These are phyloP conservation scores for Colletotrichum theobromicola DNA, from an alignment of 2,329 filamentous ascomycete genomes.

Conservation along the genomic window DNA sequence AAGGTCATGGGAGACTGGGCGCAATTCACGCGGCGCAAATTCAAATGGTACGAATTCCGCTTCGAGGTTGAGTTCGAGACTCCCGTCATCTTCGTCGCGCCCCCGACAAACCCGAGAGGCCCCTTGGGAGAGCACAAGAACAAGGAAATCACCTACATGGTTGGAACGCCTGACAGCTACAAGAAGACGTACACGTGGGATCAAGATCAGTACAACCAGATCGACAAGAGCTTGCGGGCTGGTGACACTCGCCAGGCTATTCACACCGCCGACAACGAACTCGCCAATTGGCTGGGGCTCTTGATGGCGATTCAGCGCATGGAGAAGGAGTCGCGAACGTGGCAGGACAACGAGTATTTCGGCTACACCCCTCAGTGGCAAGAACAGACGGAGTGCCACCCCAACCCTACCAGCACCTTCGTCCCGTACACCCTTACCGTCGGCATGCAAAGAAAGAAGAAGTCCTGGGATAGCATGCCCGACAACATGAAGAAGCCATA, in stretches of 20 bases:
- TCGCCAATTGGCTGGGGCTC: slow-evolving; percentile 5
- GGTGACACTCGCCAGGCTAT: slow-evolving; percentile 9
- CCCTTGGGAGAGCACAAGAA: background rate
- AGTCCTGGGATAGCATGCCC: slow-evolving; percentile 18
- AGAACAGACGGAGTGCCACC: background rate
- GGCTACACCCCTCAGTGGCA: background rate
- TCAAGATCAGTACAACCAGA: background rate
- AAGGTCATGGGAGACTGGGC: slow-evolving; percentile 17
- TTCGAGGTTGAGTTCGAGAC: slow-evolving; percentile 18
- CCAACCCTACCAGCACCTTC: background rate
- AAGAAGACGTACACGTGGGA: slow-evolving; percentile 5
- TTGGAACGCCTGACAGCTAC: slow-evolving; percentile 8
- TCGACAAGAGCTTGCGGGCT: background rate
- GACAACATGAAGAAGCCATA: slow-evolving; percentile 32
- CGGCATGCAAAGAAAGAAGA: slow-evolving; percentile 18
- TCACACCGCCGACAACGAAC: slow-evolving; percentile 17
- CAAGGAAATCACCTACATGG: slow-evolving; percentile 18
- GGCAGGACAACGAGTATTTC: slow-evolving; percentile 11
- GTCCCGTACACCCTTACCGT: background rate
- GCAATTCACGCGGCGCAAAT: slow-evolving; percentile 5
- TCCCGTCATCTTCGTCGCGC: slow-evolving; percentile 17
- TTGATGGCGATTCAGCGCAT: slow-evolving; percentile 19
- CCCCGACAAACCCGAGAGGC: background rate
- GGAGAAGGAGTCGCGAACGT: slow-evolving; percentile 15
- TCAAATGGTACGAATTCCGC: slow-evolving; percentile 18